Base-by-base conservation (phyloP, 768 basidiomycete genomes). In the Kwoniella shandongensis region DNA sequence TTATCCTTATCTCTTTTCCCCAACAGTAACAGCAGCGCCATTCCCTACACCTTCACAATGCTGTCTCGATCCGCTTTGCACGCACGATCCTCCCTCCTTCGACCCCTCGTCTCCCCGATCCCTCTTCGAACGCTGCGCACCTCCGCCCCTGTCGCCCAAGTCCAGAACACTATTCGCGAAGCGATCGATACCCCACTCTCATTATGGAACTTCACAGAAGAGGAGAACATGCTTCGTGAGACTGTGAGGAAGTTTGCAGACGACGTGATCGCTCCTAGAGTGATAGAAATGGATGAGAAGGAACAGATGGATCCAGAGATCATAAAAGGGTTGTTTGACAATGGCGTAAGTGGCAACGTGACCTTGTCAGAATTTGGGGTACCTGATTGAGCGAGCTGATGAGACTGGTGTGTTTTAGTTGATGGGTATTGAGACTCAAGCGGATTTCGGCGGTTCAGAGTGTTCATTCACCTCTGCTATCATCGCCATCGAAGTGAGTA, bases 201-300 rank as follows among this genome's bases (percentile, higher is more conserved):
- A 32, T 55, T 98, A 23, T 86, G 87, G 70, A 82, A 82, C 2
- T 93, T 91, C 67, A 91, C 91, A 3, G 92, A 97, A 27, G 96
- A 99, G 72, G 96, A 99, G 78, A 79, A 86, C 57, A 89, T 97
- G 87, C 81, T 98, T 12, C 83, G 91, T 26, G 96, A 99, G 58
- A 82, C 88, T 2, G 94, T 97, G 22, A 82, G 82, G 67, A 87
- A 89, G 25, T 98, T 97, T 67, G 90, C 93, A 0, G 81, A 83
- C 49, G 92, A 98, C 49, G 86, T 94, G 26, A 84, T 99, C 18
- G 88, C 79, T 2, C 96, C 96, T 45, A 89, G 86, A 76, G 93
- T 96, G 56, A 83, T 86, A 20, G 91, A 93, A 76, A 99, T 99
- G 96, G 96, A 99, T 71, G 96, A 99, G 81, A 88, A 86, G 53